These are phyloP conservation scores for Gleditsia sinensis DNA, from an alignment of 306 rosid genomes.

Conservation along the genomic window DNA sequence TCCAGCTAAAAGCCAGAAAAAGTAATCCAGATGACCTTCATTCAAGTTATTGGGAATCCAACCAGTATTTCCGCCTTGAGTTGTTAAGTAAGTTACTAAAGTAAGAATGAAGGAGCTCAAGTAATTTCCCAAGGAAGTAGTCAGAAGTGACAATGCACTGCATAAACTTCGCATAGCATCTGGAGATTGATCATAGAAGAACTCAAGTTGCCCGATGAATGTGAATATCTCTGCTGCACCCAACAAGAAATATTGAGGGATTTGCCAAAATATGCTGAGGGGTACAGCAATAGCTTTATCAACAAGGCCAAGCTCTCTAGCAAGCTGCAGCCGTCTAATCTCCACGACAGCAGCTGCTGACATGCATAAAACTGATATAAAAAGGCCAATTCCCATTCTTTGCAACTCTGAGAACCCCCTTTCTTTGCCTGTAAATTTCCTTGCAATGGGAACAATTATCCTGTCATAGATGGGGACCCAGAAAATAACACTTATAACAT, in stretches of 20 bases:
- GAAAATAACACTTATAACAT: conserved; percentile 79
- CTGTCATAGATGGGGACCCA: conserved; percentile 91
- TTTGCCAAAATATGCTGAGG: conserved; percentile 73
- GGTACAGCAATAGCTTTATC: conserved; percentile 72
- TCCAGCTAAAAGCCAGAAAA: conserved; percentile 89
- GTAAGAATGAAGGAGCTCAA: conserved; percentile 85
- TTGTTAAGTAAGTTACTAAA: conserved; percentile 72
- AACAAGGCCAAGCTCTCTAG: conserved; percentile 63
- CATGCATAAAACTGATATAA: conserved; percentile 83
- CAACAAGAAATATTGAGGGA: conserved; percentile 86
- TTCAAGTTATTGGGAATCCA: conserved; percentile 95
- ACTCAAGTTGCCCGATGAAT: conserved; percentile 89
- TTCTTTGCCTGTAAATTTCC: conserved; percentile 77
- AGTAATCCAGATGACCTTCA: conserved; percentile 78
- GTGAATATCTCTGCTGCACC: conserved; percentile 91
- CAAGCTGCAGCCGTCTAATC: conserved; percentile 68
- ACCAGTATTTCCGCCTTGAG: conserved; percentile 61
- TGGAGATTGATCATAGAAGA: conserved; percentile 95
- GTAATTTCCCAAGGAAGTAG: conserved; percentile 80
- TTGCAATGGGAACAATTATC: conserved; percentile 78
- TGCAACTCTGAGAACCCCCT: conserved; percentile 94
- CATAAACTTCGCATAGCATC: conserved; percentile 98
- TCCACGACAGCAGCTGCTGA: conserved; percentile 89
- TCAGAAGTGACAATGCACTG: conserved; percentile 86
- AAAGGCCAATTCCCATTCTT: conserved; percentile 94